Evolutionary conservation across 495 filamentous ascomycete species (phyloP), one percentile per base, ranked within the genome.

Genomic region (Pyrenopolyporus hunteri): DNA sequence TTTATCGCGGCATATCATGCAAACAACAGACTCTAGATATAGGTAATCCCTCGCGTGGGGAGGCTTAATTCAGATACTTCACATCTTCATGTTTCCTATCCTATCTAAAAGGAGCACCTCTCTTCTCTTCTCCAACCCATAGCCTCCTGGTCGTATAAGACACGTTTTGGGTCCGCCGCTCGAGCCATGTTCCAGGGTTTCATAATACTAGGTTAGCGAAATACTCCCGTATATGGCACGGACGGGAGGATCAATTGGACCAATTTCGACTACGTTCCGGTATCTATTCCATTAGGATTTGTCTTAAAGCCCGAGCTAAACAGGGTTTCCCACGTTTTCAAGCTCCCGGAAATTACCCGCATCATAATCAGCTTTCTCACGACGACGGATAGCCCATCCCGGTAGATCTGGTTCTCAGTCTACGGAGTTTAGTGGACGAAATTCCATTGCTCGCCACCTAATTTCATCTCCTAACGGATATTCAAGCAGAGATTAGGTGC

Each of bases 171-270:
- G 32, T 33, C 48, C 4, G 39, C 13, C 7, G 3, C 29, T 35
- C 31, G 11, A 20, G 4, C 4, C 9, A 17, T 14, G 7, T 23
- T 42, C 43, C 19, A 33, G 6, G 23, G 37, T 62, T 25, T 42
- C 19, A 23, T 36, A 13, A 45, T 44, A 13, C 9, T 48, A 31
- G n/a, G 17, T 26, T 14, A 14, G 17, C 13, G 8, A 26, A 20
- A 28, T 19, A 26, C 11, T 43, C 20, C 58, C 44, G 36, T 46
- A 16, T 50, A 50, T 44, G 49, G 37, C 32, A 25, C 14, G 8
- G 20, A 16, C 43, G 32, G 35, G 43, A 52, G 46, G 59, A 57
- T 56, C 23, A 33, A 20, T 47, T 32, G 39, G 43, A 33, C 47
- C 59, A 47, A 35, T 22, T 39, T 20, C 25, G 20, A 28, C 16